Base-by-base conservation (phyloP, 2,329 filamentous ascomycete species). In the Calonectria multiphialidica region DNA sequence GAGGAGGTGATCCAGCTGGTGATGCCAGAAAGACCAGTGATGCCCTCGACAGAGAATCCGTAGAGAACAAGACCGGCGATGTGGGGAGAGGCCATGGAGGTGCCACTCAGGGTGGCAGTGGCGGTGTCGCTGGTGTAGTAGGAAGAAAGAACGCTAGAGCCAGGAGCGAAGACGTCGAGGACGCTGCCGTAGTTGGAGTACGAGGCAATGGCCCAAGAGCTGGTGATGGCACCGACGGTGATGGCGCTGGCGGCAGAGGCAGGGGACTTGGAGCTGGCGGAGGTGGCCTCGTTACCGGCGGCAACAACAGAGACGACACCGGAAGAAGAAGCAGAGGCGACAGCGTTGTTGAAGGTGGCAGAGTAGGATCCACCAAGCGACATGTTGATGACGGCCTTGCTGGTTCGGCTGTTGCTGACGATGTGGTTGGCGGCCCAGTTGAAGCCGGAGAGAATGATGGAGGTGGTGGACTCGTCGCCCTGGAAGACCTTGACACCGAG, bases 41-140 rank as follows among this genome's bases (percentile, higher is more conserved):
- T 44, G 44, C 83, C 83, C 70, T 88, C 81, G 16, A 90, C 82
- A 12, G 84, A 84, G 68, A 91, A 83, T 55, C 84, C 80, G 79
- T 87, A 87, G 16, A 85, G 80, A 25, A 75, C 89, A 28, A 93
- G 83, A 30, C 91, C 92, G 37, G 88, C 86, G 71, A 93, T 84
- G 79, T 93, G 91, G 1, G 91, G 91, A 4, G 86, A 83, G 5
- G 91, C 90, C 91, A 93, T 93, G n/a, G 88, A 90, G 13, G 92
- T 93, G 42, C 91, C 92, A 16, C 85, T 88, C 78, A 91, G 86
- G 57, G 79, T 85, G 74, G 84, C 84, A 66, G 81, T 87, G 55
- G 88, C 85, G 18, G 79, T 82, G 70, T 80, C 84, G 79, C 81
- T 78, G 69, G 84, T 83, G 76, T 84, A 86, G 86, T 87, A 90